Base-by-base conservation (phyloP, 352 stramenopile species). In the Detonula confervacea region DNA sequence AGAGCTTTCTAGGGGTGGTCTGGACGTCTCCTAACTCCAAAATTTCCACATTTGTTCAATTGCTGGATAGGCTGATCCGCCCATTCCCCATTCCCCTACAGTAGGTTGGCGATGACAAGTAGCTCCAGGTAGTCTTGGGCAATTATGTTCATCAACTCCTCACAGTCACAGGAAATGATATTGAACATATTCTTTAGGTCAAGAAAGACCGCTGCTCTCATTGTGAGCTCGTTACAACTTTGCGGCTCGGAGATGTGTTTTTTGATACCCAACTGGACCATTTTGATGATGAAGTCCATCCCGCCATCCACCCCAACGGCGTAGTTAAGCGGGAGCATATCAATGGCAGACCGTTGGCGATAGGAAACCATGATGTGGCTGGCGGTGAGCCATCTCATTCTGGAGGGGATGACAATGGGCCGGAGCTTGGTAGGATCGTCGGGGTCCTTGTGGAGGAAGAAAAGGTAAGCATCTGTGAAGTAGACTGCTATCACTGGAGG, bases 161-260 rank as follows among this genome's bases (percentile, higher is more conserved):
- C 35, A 0, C n/a, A n/a, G n/a, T n/a, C n/a, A n/a, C 64, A n/a
- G 16, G 64, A 70, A 0, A 81, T 24, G 22, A 18, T 47, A 52
- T 81, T 81, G 63, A 81, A 81, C 73, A 81, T 81, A 35, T 81
- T 81, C 0, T 2, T 60, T 8, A 81, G 29, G n/a, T 81, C 73
- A 0, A 75, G 27, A 18, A 52, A 76, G 16, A 81, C 5, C 0
- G 55, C 24, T 2, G 25, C 46, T 55, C 61, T 55, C 16, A 51
- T 33, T 22, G 71, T 60, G 2, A 42, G 33, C 37, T 51, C 6
- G 0, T 46, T 24, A 0, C 44, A 33, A 1, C 5, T 11, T 62
- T 81, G 55, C 1, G 33, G 49, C 0, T 3, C 20, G 9, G 25
- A 30, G 46, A 81, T 81, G 57, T 61, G 70, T 44, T 55, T 54